Percentiles rank a stretch among this genome's conserved stretches.
These are phyloP conservation scores for Cardamine resedifolia DNA, from an alignment of 345 rosid genomes.

Conservation along the genomic window DNA sequence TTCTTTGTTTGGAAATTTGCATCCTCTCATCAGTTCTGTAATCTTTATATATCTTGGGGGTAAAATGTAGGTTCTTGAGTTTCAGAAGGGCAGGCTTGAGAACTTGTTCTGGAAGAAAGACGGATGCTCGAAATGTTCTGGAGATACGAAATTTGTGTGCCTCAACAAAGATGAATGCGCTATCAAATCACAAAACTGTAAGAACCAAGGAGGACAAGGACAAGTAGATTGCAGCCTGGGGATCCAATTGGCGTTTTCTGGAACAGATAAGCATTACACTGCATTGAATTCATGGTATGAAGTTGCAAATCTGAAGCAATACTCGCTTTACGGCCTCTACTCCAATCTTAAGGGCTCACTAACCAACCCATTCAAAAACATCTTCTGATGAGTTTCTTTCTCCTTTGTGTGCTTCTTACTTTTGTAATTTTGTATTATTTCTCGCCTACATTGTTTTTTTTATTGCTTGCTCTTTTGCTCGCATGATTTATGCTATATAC, in stretches of 20 bases:
- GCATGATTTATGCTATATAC: neutral
- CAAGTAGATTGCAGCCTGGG: conserved; percentile 89
- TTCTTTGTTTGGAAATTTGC: neutral
- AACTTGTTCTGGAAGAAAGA: conserved; percentile 95
- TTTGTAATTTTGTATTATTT: conserved; percentile 21
- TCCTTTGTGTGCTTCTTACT: neutral
- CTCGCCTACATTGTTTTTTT: conserved; percentile 10
- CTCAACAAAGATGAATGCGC: conserved; percentile 89
- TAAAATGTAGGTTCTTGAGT: conserved; percentile 75
- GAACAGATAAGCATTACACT: conserved; percentile 88
- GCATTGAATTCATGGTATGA: conserved; percentile 96
- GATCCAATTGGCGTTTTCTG: conserved; percentile 93
- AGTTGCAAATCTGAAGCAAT: conserved; percentile 85
- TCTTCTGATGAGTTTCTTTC: conserved; percentile 48
- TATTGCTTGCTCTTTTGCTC: neutral
- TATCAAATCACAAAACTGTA: conserved; percentile 62
- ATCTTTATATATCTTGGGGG: neutral
- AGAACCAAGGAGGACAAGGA: conserved; percentile 64
- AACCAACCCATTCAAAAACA: conserved; percentile 58
- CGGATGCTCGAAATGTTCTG: conserved; percentile 80
- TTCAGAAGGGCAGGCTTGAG: conserved; percentile 86
- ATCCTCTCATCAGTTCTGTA: neutral
- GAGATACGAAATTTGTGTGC: conserved; percentile 60
- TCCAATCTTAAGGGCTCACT: conserved; percentile 76
- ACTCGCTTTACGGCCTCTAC: conserved; percentile 87